A percentile compares a stretch with the other conserved stretches of the same genome.
Conservation (phyloP, 768 basidiomycete genomes). For the Crepidotus variabilis region DNA sequence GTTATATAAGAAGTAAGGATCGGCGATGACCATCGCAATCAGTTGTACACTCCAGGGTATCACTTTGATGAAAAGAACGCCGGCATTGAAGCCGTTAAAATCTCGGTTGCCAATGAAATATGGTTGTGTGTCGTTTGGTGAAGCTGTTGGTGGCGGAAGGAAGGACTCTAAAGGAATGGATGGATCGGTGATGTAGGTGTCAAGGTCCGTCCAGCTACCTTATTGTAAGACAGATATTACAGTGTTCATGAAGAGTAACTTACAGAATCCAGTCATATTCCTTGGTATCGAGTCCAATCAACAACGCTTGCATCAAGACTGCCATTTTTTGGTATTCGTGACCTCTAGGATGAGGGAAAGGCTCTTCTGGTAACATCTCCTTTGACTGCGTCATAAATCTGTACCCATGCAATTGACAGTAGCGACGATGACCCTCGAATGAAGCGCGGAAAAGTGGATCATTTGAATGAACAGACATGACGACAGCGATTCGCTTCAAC, state of each 20-base stretch:
- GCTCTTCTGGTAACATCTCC: background rate
- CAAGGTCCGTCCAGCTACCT: background rate
- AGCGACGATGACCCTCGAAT: background rate
- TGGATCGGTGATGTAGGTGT: background rate
- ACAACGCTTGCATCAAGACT: background rate
- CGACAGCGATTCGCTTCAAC: background rate
- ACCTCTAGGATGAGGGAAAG: background rate
- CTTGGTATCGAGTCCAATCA: background rate
- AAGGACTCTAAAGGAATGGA: background rate
- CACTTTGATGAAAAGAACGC: background rate
- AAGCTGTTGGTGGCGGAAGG: background rate
- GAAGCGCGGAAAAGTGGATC: background rate
- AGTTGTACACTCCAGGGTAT: background rate
- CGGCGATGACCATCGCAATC: background rate
- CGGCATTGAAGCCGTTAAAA: background rate
- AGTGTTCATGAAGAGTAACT: background rate
- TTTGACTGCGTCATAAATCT: background rate
- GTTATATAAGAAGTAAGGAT: background rate
- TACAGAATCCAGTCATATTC: background rate
- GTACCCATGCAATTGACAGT: background rate
- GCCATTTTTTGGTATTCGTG: background rate
- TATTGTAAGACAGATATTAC: background rate
- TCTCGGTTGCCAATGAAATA: background rate
- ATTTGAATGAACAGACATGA: background rate
- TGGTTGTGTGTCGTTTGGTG: background rate